Evolutionary conservation across 441 rosid species (phyloP).

Genomic region (Euphorbia corollata): DNA sequence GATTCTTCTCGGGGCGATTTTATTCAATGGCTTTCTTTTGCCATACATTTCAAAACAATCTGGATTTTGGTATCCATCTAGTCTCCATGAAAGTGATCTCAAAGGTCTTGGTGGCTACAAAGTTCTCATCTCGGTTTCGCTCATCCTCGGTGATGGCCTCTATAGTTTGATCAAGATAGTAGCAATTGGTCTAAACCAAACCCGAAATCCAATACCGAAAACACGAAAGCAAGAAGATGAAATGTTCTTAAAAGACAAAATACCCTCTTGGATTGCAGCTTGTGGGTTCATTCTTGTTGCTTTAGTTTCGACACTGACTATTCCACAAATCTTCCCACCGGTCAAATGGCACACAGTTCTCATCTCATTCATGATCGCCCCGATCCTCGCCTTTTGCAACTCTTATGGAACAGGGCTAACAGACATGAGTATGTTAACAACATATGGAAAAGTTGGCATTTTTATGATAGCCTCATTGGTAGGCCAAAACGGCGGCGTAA

Average conservation of each 20-base stretch:
- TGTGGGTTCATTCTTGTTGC: slow-evolving; percentile 68
- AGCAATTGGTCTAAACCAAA: slow-evolving; percentile 46
- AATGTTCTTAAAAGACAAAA: slow-evolving; percentile 67
- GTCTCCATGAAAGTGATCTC: slow-evolving; percentile 60
- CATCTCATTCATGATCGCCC: slow-evolving; percentile 64
- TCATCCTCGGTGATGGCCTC: slow-evolving; percentile 86
- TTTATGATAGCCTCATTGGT: slow-evolving; percentile 71
- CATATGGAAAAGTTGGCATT: slow-evolving; percentile 83
- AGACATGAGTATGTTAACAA: slow-evolving; percentile 68
- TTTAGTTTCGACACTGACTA: slow-evolving; percentile 56
- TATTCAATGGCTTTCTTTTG: slow-evolving; percentile 83
- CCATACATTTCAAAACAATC: slow-evolving; percentile 63
- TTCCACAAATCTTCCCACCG: slow-evolving; percentile 70
- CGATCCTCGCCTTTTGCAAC: slow-evolving; percentile 82
- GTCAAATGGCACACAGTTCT: slow-evolving; percentile 79
- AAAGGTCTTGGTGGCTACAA: slow-evolving; percentile 91
- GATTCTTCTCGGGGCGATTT: slow-evolving; percentile 73
- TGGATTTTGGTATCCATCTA: slow-evolving; percentile 79
- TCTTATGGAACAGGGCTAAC: slow-evolving; percentile 87
- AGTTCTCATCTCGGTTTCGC: slow-evolving; percentile 73
- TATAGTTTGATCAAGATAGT: slow-evolving; percentile 78
- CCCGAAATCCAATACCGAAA: slow-evolving; percentile 45
- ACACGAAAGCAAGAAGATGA: slow-evolving; percentile 55
- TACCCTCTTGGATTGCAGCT: slow-evolving; percentile 65
- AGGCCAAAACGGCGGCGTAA: slow-evolving; percentile 66